phyloP scores from a whole-genome alignment of 1,284 basidiomycete genomes.

The Wallemia hederae region DNA sequence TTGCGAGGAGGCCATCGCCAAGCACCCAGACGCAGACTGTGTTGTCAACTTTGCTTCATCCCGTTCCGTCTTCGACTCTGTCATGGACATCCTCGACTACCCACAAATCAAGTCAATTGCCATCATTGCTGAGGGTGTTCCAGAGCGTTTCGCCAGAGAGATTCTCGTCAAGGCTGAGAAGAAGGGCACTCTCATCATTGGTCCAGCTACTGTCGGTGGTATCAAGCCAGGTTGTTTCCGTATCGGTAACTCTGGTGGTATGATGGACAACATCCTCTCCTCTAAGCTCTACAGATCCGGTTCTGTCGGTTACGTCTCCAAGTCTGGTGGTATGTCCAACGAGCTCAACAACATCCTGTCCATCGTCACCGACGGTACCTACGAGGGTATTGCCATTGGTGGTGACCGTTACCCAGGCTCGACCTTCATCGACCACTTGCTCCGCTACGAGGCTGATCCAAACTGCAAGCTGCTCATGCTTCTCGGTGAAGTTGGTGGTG shows the following conservation, averaged over 20 bases:
- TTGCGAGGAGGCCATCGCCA: slow-evolving; percentile 67
- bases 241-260: slow-evolving; percentile 96
- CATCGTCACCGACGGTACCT: slow-evolving; percentile 87
- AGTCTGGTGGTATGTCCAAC: slow-evolving; percentile 99
- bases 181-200: slow-evolving; percentile 80
- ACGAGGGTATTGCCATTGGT: slow-evolving; percentile 98
- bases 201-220: slow-evolving; percentile 93
- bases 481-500: slow-evolving; percentile 91
- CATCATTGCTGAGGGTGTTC: slow-evolving; percentile 93
- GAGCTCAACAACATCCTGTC: slow-evolving; percentile 99
- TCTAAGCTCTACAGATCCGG: slow-evolving; percentile 96
- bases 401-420: slow-evolving; percentile 96
- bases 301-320: slow-evolving; percentile 94
- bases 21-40: slow-evolving; percentile 89
- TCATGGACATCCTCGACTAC: slow-evolving; percentile 57
- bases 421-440: slow-evolving; percentile 95
- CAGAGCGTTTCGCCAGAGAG: slow-evolving; percentile 86
- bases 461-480: slow-evolving; percentile 97
- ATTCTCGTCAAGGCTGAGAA: slow-evolving; percentile 65
- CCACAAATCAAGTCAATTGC: slow-evolving; percentile 57
- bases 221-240: slow-evolving; percentile 99
- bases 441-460: slow-evolving; percentile 88
- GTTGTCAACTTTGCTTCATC: slow-evolving; percentile 95
- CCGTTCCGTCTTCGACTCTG: slow-evolving; percentile 78
- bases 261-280: slow-evolving; percentile 99